Evolutionary conservation across 805 yeast genomes (phyloP).

Genomic region (Cyberlindnera nakhonratchasimensis): DNA sequence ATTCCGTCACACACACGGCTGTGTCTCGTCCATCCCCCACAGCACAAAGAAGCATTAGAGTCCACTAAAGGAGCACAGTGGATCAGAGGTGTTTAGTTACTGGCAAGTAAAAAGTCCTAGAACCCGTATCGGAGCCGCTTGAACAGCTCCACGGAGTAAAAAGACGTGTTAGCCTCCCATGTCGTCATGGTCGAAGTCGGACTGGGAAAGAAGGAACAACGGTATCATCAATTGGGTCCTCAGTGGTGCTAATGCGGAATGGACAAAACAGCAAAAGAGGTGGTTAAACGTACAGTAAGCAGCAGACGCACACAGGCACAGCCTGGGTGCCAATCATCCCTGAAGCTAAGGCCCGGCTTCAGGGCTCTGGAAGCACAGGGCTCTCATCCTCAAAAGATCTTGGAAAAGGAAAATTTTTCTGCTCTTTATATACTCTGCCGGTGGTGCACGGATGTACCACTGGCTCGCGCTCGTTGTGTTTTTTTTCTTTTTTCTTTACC

Average conservation of each 20-base stretch:
- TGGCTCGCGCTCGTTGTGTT: too few species aligned
- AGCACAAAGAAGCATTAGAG: too few species aligned
- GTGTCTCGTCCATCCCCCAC: too few species aligned
- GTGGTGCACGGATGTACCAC: neutral
- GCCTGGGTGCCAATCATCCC: too few species aligned
- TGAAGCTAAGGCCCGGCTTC: too few species aligned
- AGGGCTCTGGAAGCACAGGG: too few species aligned
- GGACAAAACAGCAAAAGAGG: too few species aligned
- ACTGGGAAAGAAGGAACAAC: conserved; percentile 86
- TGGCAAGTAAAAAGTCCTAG: conserved; percentile 81
- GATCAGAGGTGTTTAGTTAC: conserved; percentile 65
- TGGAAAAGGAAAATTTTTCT: conserved; percentile 4
- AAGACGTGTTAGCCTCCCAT: conserved; percentile 46
- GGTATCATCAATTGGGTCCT: conserved; percentile 38
- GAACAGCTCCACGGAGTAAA: conserved; percentile 29
- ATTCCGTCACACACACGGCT: neutral
- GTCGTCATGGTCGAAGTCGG: conserved; percentile 91
- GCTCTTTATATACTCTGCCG: neutral
- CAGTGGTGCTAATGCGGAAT: too few species aligned
- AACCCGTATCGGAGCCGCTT: conserved; percentile 30
- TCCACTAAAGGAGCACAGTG: conserved; percentile 5
- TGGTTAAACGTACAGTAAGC: conserved; percentile 6
- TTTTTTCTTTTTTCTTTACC: too few species aligned
- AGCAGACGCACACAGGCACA: too few species aligned
- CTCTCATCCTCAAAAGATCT: too few species aligned